Evolutionary conservation across 2,329 filamentous ascomycete species (phyloP).

Genomic region (Colletotrichum incanum): DNA sequence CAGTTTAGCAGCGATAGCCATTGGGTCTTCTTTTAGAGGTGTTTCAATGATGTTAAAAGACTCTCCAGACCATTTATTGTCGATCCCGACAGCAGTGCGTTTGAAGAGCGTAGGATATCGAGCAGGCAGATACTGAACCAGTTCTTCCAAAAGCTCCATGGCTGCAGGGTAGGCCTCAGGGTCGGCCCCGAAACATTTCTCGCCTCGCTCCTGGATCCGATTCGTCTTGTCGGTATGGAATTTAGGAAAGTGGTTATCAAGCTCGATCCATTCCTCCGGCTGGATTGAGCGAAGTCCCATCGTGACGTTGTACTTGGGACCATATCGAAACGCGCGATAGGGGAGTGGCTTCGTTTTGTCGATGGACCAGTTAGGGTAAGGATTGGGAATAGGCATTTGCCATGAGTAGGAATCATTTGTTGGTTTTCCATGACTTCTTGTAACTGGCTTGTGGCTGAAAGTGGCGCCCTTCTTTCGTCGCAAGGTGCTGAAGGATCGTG

Average conservation of each 20-base stretch:
- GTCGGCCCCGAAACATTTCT: conserved; percentile 78
- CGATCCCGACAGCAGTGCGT: conserved; percentile 75
- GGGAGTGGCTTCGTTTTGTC: conserved; percentile 79
- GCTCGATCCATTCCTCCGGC: conserved; percentile 85
- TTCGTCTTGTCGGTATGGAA: conserved; percentile 81
- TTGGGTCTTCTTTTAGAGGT: conserved; percentile 82
- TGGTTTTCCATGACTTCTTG: conserved; percentile 1
- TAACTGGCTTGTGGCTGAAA: background rate
- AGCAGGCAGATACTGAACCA: conserved; percentile 79
- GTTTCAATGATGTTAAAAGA: conserved; percentile 76
- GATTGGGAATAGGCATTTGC: conserved; percentile 70
- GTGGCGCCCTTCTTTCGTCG: background rate
- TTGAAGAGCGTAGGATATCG: conserved; percentile 82
- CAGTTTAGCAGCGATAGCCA: conserved; percentile 80
- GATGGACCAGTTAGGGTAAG: conserved; percentile 80
- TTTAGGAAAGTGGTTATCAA: conserved; percentile 83
- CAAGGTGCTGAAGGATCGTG: conserved; percentile 6
- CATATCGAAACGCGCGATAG: conserved; percentile 84
- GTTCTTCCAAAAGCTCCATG: conserved; percentile 82
- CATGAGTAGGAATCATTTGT: conserved; percentile 56
- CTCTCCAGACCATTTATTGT: conserved; percentile 81
- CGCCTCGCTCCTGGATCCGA: conserved; percentile 77
- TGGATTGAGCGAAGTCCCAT: conserved; percentile 82
- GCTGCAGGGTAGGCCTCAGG: conserved; percentile 81
- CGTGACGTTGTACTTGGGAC: conserved; percentile 82